Evolutionary conservation across 306 rosid species (phyloP), one percentile per base, ranked within the genome.

Genomic region (Oxytropis ochrocephala): DNA sequence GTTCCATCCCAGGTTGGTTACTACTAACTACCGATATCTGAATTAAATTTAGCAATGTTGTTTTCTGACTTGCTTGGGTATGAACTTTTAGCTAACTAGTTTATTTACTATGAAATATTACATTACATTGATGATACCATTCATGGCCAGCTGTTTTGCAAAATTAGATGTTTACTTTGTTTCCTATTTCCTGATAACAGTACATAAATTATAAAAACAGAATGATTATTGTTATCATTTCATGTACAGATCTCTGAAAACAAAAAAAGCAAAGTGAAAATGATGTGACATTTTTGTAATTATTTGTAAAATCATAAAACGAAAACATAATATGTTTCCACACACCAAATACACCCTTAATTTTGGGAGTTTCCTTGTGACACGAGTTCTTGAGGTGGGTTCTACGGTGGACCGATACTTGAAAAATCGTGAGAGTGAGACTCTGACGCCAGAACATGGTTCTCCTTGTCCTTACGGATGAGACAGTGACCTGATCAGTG

Each of bases 1-100:
- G 88, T 75, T 71, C 80, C 90, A 52, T 79, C 99, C 13, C 99
- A 87, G 95, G 99, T 91, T 58, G 65, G 87, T 69, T 64, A 63
- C 39, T 63, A 54, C 63, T 65, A 32, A 59, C 58, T 24, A 3
- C 29, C 21, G 66, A 59, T 38, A 42, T 56, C 50, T 68, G 47
- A 62, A 32, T 43, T 54, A 47, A 41, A 39, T 51, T 12, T 35
- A 32, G 39, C 52, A n/a, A 46, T 73, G 48, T 47, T 11, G 51
- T 48, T 66, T 14, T 18, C 18, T 46, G 13, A 9, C 54, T 71
- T 42, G 60, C 73, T 53, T 74, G 27, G 27, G 11, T 36, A 24
- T 38, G 54, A 24, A 32, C 53, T 69, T 61, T 54, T 69, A 50
- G 14, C 54, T 32, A 39, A 42, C 24, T 51, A 44, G 64, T 38